A percentile compares a stretch with the other conserved stretches of the same genome.
These are phyloP conservation scores for Moesziomyces antarcticus DNA, from an alignment of 1,284 basidiomycete genomes.

Conservation along the genomic window DNA sequence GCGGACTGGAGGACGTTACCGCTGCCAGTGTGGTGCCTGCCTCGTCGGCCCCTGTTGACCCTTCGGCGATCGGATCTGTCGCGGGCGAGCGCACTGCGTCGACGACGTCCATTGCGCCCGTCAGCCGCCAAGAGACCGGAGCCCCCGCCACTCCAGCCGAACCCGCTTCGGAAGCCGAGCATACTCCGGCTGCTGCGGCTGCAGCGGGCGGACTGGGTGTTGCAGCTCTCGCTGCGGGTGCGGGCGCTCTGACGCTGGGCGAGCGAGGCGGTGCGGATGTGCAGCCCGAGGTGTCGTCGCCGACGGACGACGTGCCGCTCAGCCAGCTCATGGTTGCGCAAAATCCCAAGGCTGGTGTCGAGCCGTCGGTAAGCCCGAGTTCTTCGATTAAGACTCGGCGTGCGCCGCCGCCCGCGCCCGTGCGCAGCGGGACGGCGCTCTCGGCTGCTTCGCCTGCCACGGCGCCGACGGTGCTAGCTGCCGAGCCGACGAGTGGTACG, in stretches of 20 bases:
- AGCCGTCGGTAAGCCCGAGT: conserved; percentile 26
- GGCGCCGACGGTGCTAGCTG: conserved; percentile 19
- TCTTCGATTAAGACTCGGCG: conserved; percentile 55
- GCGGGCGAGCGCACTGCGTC: conserved; percentile 29
- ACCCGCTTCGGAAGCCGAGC: conserved; percentile 1
- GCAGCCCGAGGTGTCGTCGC: conserved; percentile 13
- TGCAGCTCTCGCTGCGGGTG: conserved; percentile 35
- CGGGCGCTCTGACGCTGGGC: conserved; percentile 35
- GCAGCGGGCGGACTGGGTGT: conserved; percentile 29
- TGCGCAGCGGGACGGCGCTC: conserved; percentile 33
- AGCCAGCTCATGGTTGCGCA: conserved; percentile 36
- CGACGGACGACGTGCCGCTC: conserved; percentile 41
- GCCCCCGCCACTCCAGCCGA: conserved; percentile 10
- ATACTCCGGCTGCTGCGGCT: conserved; percentile 22
- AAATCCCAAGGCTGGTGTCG: conserved; percentile 3
- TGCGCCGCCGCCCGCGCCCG: conserved; percentile 58
- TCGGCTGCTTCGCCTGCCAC: conserved; percentile 27
- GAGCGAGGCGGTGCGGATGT: conserved; percentile 28
- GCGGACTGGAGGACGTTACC: conserved; percentile 36
- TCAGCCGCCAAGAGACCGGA: conserved; percentile 35
- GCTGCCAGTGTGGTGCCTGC: conserved; percentile 7
- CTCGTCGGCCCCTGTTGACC: conserved; percentile 33
- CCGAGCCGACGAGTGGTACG: conserved; percentile 14
- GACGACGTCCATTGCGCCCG: conserved; percentile 39
- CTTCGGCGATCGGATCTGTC: conserved; percentile 31